Conservation (phyloP, 2,329 filamentous ascomycete species). For the Aureobasidium sp. region DNA sequence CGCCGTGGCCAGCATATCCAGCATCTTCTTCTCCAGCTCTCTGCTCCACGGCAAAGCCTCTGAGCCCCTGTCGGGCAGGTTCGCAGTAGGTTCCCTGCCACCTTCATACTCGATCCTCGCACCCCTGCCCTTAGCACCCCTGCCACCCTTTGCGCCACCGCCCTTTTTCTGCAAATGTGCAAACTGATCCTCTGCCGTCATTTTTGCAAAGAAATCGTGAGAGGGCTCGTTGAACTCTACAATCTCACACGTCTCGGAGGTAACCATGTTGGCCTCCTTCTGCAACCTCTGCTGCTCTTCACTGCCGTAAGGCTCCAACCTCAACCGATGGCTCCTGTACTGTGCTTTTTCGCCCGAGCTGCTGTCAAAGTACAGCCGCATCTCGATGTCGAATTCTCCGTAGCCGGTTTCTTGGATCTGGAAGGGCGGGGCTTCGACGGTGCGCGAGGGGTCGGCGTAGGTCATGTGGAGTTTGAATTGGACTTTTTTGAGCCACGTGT, state of each 20-base stretch:
- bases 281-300: slow-evolving; percentile 64
- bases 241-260: slow-evolving; percentile 81
- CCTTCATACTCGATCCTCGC: slow-evolving; percentile 46
- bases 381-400: slow-evolving; percentile 95
- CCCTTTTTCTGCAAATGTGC: slow-evolving; percentile 46
- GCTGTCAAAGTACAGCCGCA: slow-evolving; percentile 86
- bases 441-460: slow-evolving; percentile 83
- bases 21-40: slow-evolving; percentile 15
- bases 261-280: slow-evolving; percentile 54
- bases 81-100: slow-evolving; percentile 54
- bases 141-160: slow-evolving; percentile 48
- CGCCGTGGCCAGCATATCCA: slow-evolving; percentile 16
- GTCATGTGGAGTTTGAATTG: slow-evolving; percentile 98
- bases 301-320: slow-evolving; percentile 78
- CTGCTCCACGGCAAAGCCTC: slow-evolving; percentile 41
- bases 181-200: slow-evolving; percentile 63
- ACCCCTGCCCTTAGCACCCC: slow-evolving; percentile 44
- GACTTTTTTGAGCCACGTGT: slow-evolving; percentile 92
- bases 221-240: slow-evolving; percentile 97
- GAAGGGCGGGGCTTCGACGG: slow-evolving; percentile 67
- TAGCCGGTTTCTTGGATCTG: slow-evolving; percentile 87
- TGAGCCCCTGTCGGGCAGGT: slow-evolving; percentile 60
- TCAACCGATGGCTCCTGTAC: slow-evolving; percentile 87
- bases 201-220: slow-evolving; percentile 77
- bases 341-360: slow-evolving; percentile 88